Evolutionary conservation across 1,284 basidiomycete species (phyloP).

Genomic region (Marasmius sp.): DNA sequence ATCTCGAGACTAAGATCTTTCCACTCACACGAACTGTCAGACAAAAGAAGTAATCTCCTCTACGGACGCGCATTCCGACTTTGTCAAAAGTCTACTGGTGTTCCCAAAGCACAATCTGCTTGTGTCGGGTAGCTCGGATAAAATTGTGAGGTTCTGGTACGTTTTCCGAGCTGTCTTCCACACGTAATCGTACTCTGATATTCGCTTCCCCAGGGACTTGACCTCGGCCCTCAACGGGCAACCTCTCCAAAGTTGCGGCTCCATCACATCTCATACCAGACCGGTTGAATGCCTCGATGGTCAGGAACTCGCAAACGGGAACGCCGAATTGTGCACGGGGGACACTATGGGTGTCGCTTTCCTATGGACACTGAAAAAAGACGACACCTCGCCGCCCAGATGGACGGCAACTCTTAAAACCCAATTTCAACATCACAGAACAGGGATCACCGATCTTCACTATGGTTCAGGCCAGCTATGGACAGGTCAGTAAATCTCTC

Average conservation of each 20-base stretch:
- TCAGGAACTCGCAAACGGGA: constrained; percentile 39
- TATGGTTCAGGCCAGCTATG: constrained; percentile 72
- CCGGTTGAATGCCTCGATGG: constrained; percentile 68
- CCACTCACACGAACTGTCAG: constrained; percentile 37
- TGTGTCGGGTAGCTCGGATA: constrained; percentile 90
- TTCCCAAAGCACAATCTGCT: constrained; percentile 67
- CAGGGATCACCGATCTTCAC: constrained; percentile 74
- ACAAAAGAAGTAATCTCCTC: constrained; percentile 68
- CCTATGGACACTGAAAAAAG: constrained; percentile 65
- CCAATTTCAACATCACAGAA: constrained; percentile 73
- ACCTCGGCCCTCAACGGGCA: constrained; percentile 40
- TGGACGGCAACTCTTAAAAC: constrained; percentile 57
- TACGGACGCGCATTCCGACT: constrained; percentile 81
- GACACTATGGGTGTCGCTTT: constrained; percentile 88
- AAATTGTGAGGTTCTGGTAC: constrained; percentile 85
- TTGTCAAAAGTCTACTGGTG: constrained; percentile 79
- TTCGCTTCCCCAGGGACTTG: constrained; percentile 53
- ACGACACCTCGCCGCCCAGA: constrained; percentile 37
- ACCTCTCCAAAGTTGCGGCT: constrained; percentile 55
- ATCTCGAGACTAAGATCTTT: background rate
- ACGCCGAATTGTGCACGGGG: constrained; percentile 67
- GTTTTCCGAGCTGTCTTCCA: constrained; percentile 9
- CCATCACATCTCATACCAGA: constrained; percentile 72
- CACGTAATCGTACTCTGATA: background rate
- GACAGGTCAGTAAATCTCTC: constrained; percentile 61